A percentile compares a stretch with the other conserved stretches of the same genome.
These are phyloP conservation scores for Plasmodium reichenowi DNA, from an alignment of 169 alveolate species.

Conservation along the genomic window DNA sequence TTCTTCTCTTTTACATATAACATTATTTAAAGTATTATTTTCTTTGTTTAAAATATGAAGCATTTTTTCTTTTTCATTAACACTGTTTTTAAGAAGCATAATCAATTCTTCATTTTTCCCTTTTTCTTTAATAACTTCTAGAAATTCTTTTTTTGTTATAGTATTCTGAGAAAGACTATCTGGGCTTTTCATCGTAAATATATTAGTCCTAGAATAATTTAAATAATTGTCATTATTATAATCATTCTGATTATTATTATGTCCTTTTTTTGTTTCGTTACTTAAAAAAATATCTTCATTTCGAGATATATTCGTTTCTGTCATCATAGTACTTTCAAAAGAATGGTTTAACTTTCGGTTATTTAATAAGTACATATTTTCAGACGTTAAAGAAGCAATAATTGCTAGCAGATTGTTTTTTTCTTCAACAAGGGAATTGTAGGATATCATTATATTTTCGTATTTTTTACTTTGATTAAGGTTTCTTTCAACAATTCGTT, in stretches of 20 bases:
- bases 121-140: conserved; percentile 25
- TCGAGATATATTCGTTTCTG: neutral
- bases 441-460: conserved; percentile 23
- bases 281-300: neutral
- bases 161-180: neutral
- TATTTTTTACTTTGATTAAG: conserved; percentile 44
- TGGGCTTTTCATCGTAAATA: neutral
- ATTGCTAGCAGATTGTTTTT: conserved; percentile 61
- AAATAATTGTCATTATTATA: neutral
- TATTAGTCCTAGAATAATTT: neutral
- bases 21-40: conserved; percentile 10
- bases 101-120: conserved; percentile 47
- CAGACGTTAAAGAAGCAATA: conserved; percentile 59
- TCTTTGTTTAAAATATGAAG: conserved; percentile 36
- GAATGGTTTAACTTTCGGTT: neutral
- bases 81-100: conserved; percentile 19
- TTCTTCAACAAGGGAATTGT: conserved; percentile 64
- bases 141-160: conserved; percentile 22
- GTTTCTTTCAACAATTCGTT: conserved; percentile 44
- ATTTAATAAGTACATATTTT: conserved; percentile 39
- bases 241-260: neutral
- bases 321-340: neutral
- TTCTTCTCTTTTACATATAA: conserved; percentile 26
- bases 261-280: neutral
- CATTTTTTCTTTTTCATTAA: conserved; percentile 57